Conservation (phyloP, 2,329 filamentous ascomycete genomes). For the Trichoderma brevicompactum region DNA sequence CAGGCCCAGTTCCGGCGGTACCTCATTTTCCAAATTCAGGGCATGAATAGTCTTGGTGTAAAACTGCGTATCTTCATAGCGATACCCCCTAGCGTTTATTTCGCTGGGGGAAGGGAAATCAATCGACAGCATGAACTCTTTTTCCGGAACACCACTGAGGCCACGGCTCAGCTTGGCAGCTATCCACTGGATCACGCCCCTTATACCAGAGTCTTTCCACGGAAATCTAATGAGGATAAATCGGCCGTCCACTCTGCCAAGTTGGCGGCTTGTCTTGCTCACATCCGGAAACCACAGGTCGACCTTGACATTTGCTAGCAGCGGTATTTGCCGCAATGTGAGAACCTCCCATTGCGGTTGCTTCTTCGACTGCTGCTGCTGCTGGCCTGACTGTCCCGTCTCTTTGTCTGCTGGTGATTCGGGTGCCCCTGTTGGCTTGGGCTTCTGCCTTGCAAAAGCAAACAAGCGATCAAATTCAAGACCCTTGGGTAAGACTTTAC, state of each 20-base stretch:
- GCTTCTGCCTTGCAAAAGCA: slow-evolving; percentile 69
- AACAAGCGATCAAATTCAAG: slow-evolving; percentile 82
- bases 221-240: slow-evolving; percentile 72
- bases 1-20: slow-evolving; percentile 64
- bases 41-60: slow-evolving; percentile 63
- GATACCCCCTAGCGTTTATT: slow-evolving; percentile 63
- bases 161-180: slow-evolving; percentile 58
- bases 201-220: slow-evolving; percentile 56
- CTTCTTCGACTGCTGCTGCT: neutral
- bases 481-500: slow-evolving; percentile 68
- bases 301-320: slow-evolving; percentile 70
- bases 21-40: slow-evolving; percentile 61
- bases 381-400: neutral
- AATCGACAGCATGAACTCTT: slow-evolving; percentile 69
- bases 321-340: slow-evolving; percentile 70
- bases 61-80: slow-evolving; percentile 63
- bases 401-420: slow-evolving; percentile 48
- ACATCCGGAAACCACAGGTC: slow-evolving; percentile 72
- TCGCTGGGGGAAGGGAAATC: slow-evolving; percentile 62
- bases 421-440: slow-evolving; percentile 22
- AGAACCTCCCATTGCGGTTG: slow-evolving; percentile 67
- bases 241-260: slow-evolving; percentile 56
- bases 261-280: slow-evolving; percentile 55
- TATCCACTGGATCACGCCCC: slow-evolving; percentile 50
- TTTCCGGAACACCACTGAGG: slow-evolving; percentile 57